Base-by-base conservation (phyloP, 2,329 filamentous ascomycete genomes). In the Davidsoniella virescens region DNA sequence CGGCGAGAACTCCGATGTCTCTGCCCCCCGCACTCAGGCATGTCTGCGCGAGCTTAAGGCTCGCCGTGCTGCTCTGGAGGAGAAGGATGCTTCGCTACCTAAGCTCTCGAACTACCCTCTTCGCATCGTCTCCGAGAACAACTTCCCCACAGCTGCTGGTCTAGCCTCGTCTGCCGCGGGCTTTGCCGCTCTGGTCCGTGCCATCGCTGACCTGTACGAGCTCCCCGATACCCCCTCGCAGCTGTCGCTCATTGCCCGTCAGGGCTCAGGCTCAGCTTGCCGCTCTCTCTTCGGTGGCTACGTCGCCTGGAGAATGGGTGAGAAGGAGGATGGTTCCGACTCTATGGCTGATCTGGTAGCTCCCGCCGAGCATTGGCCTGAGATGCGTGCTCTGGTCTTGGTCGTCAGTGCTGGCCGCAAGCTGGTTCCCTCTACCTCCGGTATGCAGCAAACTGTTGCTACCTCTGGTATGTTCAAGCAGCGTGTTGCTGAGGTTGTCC, bases 121-220 rank as follows among this genome's bases (percentile, higher is more conserved):
- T 54, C 84, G 82, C 59, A 82, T 98, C 57, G 87, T 95, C 51
- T 92, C 85, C 52, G 84, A 92, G 70, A 98, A 98, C 75, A 98
- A 98, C 75, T 98, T 98, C 74, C 92, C 92, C 55, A 98, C 92
- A 2, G 92, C 92, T 23, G 92, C 92, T 4, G 92, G 92, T 5
- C 79, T 98, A 14, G 80, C 81, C 3, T 82, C 76, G 16, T 84
- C 80, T 0, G 80, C 80, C 1, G 80, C 80, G 1, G 80, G 80
- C 4, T 82, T 83, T 55, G 80, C 80, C 2, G 80, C 80, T 17
- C 68, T 83, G 5, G 79, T 96, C 17, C 78, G 87, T 52, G 88
- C 86, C 56, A 86, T 98, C 58, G 92, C 92, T 36, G 77, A 96
- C 64, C 76, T 98, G 39, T 98, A 96, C 69, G 73, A 84, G 63